Base-by-base conservation (phyloP, 1,284 basidiomycete genomes). In the Ceratobasidium sp. region DNA sequence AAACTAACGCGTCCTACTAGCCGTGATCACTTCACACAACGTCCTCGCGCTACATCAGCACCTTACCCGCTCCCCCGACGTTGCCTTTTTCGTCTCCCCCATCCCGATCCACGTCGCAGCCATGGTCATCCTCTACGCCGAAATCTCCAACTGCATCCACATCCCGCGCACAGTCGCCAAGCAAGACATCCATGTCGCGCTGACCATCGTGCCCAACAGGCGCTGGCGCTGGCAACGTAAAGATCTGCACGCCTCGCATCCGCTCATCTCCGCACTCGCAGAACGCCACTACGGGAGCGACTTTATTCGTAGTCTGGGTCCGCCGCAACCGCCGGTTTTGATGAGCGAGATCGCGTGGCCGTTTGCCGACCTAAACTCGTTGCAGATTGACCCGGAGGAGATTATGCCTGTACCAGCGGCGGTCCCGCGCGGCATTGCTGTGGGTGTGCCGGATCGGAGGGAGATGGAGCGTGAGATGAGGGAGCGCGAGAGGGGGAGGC, bases 141-240 rank as follows among this genome's bases (percentile, higher is more conserved):
- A 91, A 78, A 92, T 92, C 86, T 91, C 89, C 8, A 87, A 87
- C 67, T 91, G 89, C 75, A 87, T 91, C 38, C 85, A 85, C 41
- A 84, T 93, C 23, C 81, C 88, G 0, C 85, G 84, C 38, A 83
- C 88, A 71, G 85, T 87, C 55, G 91, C 90, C 50, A 83, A 91
- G 44, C 89, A 93, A 79, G 92, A 94, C 77, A 86, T 94, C 23
- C 91, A 89, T 87, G 87, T 91, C 80, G 92, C 92, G 46, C 86
- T 94, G 28, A 89, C 92, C 79, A 91, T 93, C 87, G 87, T 94
- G 8, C 92, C 92, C 3, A 88, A 89, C 47, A 91, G 93, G 85
- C 88, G 92, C 67, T 94, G 92, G 92, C 87, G 91, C 75, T 94
- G 92, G 92, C 91, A 93, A 78, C 87, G 91, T 58, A 92, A 89